Base-by-base conservation (phyloP, 495 filamentous ascomycete genomes). In the Xylaria flabelliformis region DNA sequence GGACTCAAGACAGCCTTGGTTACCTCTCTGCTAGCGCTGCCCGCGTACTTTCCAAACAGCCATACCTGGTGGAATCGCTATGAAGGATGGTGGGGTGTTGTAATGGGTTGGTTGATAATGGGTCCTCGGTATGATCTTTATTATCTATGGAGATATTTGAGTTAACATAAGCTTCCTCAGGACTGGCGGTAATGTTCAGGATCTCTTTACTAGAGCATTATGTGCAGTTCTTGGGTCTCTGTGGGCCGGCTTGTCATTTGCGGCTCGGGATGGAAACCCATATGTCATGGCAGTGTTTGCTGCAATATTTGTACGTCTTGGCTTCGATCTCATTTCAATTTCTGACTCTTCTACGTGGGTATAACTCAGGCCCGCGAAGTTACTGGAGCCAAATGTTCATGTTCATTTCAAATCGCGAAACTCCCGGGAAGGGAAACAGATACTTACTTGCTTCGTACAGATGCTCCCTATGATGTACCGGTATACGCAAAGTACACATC, bases 81-180 rank as follows among this genome's bases (percentile, higher is more conserved):
- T 66, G 86, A 88, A 53, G 80, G 77, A 19, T 90, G 88, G 88
- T 90, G 88, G 88, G 80, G 80, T 12, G 87, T 89, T 5, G 79
- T 87, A n/a, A 84, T 85, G 50, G 87, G 83, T 3, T 90, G 88
- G 88, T 74, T 87, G 44, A 88, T 89, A 81, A 85, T 87, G 82
- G 86, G 89, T 70, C 85, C 88, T 42, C 67, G 75, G 78, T 76
- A 56, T 74, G 73, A 50, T 56, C 59, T 32, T 19, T 19, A 56
- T 55, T 8, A 4, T 24, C 26, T 3, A 21, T 21, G 10, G n/a
- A 41, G n/a, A 61, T 41, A 4, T 4, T 56, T 3, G 1, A 9
- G 29, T 46, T 64, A 42, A 64, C 58, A 58, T 50, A 64, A 42
- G 61, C 36, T n/a, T 44, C 6, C 42, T n/a, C 21, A 81, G 87